Conservation (phyloP, 176 grass and related monocot species). For the Rhynchospora pubera region DNA sequence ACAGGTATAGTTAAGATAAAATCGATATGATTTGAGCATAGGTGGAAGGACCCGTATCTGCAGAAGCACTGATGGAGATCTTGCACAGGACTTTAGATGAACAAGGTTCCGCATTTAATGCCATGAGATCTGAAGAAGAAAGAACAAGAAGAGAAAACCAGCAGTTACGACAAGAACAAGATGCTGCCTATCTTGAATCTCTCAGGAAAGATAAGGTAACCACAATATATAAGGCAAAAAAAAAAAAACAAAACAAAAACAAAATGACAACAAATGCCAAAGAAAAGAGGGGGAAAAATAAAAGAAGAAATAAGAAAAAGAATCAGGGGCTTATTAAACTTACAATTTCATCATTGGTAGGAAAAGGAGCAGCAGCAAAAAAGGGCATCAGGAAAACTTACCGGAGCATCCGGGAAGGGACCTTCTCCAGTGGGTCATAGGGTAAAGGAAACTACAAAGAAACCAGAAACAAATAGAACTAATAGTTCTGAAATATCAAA, state of each 20-base stretch:
- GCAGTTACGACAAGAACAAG: slow-evolving; percentile 42
- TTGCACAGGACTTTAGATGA: slow-evolving; percentile 57
- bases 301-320: neutral
- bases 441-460: slow-evolving; percentile 22
- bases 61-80: slow-evolving; percentile 57
- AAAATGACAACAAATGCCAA: neutral
- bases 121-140: slow-evolving; percentile 33
- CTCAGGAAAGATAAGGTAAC: slow-evolving; percentile 53
- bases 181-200: slow-evolving; percentile 56
- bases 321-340: neutral
- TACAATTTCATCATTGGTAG: slow-evolving; percentile 16
- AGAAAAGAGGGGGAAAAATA: neutral
- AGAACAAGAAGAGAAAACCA: slow-evolving; percentile 38
- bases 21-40: slow-evolving; percentile 8
- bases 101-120: slow-evolving; percentile 35
- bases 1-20: neutral
- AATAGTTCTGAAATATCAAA: slow-evolving; percentile 32
- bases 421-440: neutral
- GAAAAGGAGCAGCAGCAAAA: slow-evolving; percentile 36
- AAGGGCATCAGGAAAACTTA: slow-evolving; percentile 17
- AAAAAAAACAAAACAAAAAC: too few species aligned
- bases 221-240: neutral
- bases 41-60: slow-evolving; percentile 57
- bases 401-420: neutral
- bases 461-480: slow-evolving; percentile 13